Conservation (phyloP, 2,329 filamentous ascomycete genomes). For the Apiospora phragmitis region DNA sequence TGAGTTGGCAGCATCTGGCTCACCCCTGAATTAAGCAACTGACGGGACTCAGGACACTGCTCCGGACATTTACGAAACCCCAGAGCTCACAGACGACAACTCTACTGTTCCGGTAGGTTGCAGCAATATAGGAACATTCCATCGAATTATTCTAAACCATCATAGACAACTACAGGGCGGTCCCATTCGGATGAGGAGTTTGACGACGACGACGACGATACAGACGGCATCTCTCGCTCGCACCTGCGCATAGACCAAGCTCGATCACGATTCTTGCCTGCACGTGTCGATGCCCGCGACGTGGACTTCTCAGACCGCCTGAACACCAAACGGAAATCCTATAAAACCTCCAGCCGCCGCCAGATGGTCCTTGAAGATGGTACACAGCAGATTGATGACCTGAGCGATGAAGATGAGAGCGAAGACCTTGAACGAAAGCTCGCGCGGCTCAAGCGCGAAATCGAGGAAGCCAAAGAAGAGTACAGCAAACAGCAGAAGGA, state of each 20-base stretch:
- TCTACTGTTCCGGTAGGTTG: slow-evolving; percentile 75
- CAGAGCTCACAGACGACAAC: slow-evolving; percentile 85
- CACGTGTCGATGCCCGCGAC: slow-evolving; percentile 72
- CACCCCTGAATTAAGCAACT: slow-evolving; percentile 16
- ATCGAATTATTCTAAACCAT: slow-evolving; percentile 15
- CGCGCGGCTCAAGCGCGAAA: slow-evolving; percentile 78
- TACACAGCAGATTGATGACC: slow-evolving; percentile 68
- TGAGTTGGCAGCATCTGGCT: slow-evolving; percentile 36
- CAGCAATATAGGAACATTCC: slow-evolving; percentile 8
- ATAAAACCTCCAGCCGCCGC: slow-evolving; percentile 71
- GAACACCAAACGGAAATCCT: slow-evolving; percentile 78
- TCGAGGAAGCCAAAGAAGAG: slow-evolving; percentile 46
- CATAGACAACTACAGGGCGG: slow-evolving; percentile 54
- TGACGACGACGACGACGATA: slow-evolving; percentile 63
- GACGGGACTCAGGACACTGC: slow-evolving; percentile 69
- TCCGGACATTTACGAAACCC: slow-evolving; percentile 95
- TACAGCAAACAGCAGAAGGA: slow-evolving; percentile 55
- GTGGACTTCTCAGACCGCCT: slow-evolving; percentile 92
- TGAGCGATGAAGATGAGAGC: slow-evolving; percentile 66
- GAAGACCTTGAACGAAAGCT: slow-evolving; percentile 69
- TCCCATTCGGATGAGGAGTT: slow-evolving; percentile 64
- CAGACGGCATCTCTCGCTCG: slow-evolving; percentile 70
- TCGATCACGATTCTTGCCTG: slow-evolving; percentile 74
- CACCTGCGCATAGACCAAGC: slow-evolving; percentile 77
- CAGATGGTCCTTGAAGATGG: slow-evolving; percentile 64